Conservation (phyloP, 2,329 filamentous ascomycete species). For the Juglanconis oblonga region DNA sequence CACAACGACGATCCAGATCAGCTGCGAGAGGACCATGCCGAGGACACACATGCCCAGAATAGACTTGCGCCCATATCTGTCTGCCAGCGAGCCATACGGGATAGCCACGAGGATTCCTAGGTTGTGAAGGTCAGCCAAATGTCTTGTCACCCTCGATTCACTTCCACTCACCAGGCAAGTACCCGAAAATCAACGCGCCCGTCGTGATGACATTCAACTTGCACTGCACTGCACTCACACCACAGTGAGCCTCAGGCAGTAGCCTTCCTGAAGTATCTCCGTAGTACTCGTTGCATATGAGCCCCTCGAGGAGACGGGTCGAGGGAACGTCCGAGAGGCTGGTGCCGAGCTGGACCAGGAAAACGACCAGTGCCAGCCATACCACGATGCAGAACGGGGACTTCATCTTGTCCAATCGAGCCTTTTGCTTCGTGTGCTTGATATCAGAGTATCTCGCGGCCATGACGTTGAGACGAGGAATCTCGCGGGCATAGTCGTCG, state of each 20-base stretch:
- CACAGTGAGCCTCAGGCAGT: not conserved
- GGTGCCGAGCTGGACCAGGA: conserved; percentile 6
- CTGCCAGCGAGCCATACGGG: not conserved
- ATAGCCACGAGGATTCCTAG: not conserved
- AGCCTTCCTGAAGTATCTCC: not conserved
- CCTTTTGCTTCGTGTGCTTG: not conserved
- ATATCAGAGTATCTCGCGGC: not conserved
- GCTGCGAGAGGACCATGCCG: conserved; percentile 8
- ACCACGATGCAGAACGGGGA: not conserved
- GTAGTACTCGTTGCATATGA: conserved; percentile 7
- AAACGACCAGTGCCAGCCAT: conserved; percentile 3
- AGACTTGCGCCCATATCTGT: not conserved
- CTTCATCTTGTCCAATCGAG: not conserved
- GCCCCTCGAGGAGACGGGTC: conserved; percentile 3
- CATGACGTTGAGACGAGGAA: not conserved
- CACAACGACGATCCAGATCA: conserved; percentile 1
- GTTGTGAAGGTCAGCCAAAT: too few relatives aligned
- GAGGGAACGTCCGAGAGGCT: conserved; percentile 8
- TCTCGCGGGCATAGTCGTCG: not conserved
- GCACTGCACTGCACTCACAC: not conserved
- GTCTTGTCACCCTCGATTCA: not conserved
- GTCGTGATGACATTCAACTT: not conserved
- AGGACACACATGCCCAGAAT: conserved; percentile 1
- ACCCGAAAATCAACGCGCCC: conserved; percentile 1
- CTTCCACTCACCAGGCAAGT: conserved; percentile 7